Evolutionary conservation across 2,329 filamentous ascomycete genomes (phyloP), one percentile per base, ranked within the genome.

Genomic region (Salinomyces thailandicus): DNA sequence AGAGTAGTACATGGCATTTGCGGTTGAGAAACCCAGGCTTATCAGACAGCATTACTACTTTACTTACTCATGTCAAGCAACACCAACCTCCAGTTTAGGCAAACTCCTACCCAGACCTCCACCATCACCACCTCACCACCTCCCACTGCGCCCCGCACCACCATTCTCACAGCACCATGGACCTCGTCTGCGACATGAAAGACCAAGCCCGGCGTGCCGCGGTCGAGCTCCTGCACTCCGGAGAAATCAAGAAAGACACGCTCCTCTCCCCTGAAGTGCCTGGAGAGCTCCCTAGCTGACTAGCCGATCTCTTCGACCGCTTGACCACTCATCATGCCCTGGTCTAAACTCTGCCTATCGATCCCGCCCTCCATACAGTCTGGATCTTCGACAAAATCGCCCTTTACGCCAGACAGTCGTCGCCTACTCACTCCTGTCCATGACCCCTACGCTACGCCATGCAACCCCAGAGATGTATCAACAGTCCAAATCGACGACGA

Each of bases 301-400:
- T 59, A 40, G 55, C 55, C 11, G 53, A 59, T 33, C 44, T 58
- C 9, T 56, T 58, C 37, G 54, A 58, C 36, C 52, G 55, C 14
- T 57, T 58, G n/a, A 51, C 78, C 79, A 1, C 62, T 79, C 9
- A 68, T 72, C 1, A 71, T 71, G 31, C 63, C 68, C 7, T 56
- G 55, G 53, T 42, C 42, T 15, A 44, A 48, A 31, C 20, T 5
- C 43, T 50, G 31, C 47, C 54, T 5, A 72, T 85, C 31, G 71
- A 76, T 37, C 66, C 69, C 12, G 62, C 73, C n/a, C 59, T 67
- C 33, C 81, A 94, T 57, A 76, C 74, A 11, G 77, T 95, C 27
- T 95, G 89, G 89, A 66, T 95, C 5, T 68, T 95, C 32, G 86
- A 96, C 64, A 94, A 91, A 53, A 89, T 54, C 36, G 54, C 56